Base-by-base conservation (phyloP, 2,329 filamentous ascomycete genomes). In the Trichophaea hybrida region DNA sequence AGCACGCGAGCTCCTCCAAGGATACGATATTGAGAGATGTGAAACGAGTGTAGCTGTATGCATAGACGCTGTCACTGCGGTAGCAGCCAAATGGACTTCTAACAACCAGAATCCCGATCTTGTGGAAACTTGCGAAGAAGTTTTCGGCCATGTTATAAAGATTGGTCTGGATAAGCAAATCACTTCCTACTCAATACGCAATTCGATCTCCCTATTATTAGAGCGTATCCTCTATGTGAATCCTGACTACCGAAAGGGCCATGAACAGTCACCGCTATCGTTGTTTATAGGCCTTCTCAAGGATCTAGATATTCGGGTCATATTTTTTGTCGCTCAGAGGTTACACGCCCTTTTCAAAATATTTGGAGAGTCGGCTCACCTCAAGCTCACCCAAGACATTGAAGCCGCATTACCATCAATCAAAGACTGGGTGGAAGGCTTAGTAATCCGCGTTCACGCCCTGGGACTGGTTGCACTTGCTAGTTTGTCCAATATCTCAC, bases 401-500 rank as follows among this genome's bases (percentile, higher is more conserved):
- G 75, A 94, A n/a, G 77, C 80, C 15, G 86, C 78, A 65, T 76
- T 98, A n/a, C 88, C 91, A 0, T 78, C 77, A 2, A 82, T 94
- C 64, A 75, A 79, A 4, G 80, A 82, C 35, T 84, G 83, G 71
- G 73, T 78, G 10, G 90, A 96, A 71, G 91, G 89, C 0, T 91
- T 97, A 66, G 87, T 88, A 0, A 80, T 94, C 64, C 83, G 93
- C 5, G 74, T 97, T 2, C 80, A 86, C 63, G 80, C 88, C 6
- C 74, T 97, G 8, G 81, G 85, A 1, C 82, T 82, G 58, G 74
- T 98, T 60, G 93, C 86, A 31, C 86, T 88, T 34, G 75, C 77
- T 55, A 97, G 91, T 87, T 83, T 88, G 61, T 94, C 90, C 0
- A 76, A 97, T 17, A 77, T 96, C 48, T 84, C 90, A 55, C 82